Conservation (phyloP, 768 basidiomycete species). For the Rhizopogon vinicolor region DNA sequence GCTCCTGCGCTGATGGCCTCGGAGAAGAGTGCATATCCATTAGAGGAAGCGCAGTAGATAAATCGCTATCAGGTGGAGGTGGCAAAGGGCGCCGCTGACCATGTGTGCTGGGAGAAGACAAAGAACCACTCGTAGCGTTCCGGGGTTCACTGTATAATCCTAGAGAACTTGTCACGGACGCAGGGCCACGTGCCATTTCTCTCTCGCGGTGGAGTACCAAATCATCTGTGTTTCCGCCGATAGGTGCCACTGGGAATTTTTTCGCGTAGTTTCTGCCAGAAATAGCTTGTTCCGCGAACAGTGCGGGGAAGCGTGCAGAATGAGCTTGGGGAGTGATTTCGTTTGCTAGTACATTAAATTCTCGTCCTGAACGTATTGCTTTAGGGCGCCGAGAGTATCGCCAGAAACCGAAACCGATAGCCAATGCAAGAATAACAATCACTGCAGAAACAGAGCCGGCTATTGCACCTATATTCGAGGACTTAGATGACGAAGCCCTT, state of each 20-base stretch:
- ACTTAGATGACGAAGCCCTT: not conserved
- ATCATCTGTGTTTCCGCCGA: not conserved
- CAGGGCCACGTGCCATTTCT: not conserved
- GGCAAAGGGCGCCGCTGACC: not conserved
- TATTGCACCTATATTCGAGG: slow-evolving; percentile 12
- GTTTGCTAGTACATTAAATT: not conserved
- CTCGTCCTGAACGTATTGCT: not conserved
- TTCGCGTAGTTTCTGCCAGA: not conserved
- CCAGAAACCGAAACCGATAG: slow-evolving; percentile 2
- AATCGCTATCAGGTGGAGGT: not conserved
- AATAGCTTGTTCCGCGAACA: not conserved
- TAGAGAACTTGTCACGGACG: not conserved
- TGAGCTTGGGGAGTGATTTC: not conserved
- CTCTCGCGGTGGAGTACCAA: not conserved
- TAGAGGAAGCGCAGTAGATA: not conserved
- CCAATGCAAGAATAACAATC: slow-evolving; percentile 3
- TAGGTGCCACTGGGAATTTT: slow-evolving; percentile 1
- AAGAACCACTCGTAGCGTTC: not conserved
- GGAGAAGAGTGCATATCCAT: not conserved
- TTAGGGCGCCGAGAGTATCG: not conserved
- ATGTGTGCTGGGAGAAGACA: not conserved
- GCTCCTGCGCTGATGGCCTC: not conserved
- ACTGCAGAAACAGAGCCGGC: slow-evolving; percentile 12
- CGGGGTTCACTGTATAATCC: not conserved
- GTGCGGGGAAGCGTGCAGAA: not conserved